A percentile compares a stretch with the other conserved stretches of the same genome.
Evolutionary conservation across 768 basidiomycete species (phyloP).

Genomic region (Suillus placidus): DNA sequence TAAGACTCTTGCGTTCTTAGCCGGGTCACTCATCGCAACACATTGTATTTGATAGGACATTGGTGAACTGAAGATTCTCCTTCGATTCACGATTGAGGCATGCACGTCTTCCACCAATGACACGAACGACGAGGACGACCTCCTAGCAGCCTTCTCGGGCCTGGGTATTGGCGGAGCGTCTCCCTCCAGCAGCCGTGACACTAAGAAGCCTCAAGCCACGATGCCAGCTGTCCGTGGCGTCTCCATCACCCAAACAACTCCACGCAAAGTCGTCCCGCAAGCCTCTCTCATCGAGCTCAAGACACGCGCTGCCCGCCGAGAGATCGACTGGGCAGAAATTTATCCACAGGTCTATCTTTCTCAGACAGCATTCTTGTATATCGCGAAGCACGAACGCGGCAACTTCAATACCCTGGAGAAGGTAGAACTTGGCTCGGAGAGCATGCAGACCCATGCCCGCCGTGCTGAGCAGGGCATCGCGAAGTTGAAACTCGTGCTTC

Average conservation of each 20-base stretch:
- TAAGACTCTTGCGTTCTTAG: conserved; percentile 34
- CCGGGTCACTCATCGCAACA: background rate
- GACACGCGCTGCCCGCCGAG: conserved; percentile 31
- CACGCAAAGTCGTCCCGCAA: conserved; percentile 38
- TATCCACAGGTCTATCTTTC: conserved; percentile 74
- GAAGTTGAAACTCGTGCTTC: conserved; percentile 32
- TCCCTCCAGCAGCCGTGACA: background rate
- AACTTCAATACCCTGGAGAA: conserved; percentile 54
- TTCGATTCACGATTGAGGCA: conserved; percentile 61
- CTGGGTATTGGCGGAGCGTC: conserved; percentile 19
- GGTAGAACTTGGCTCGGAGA: conserved; percentile 36
- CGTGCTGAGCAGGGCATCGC: conserved; percentile 23
- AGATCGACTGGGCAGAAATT: conserved; percentile 58
- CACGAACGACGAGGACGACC: conserved; percentile 19
- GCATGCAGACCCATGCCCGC: conserved; percentile 27
- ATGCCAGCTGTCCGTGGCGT: conserved; percentile 13
- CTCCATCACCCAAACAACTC: conserved; percentile 26
- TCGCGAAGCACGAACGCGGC: conserved; percentile 61
- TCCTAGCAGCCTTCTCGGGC: conserved; percentile 30
- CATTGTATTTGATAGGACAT: conserved; percentile 46
- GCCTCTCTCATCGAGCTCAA: conserved; percentile 38
- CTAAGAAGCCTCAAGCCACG: conserved; percentile 1
- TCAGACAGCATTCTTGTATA: conserved; percentile 61
- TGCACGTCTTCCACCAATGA: conserved; percentile 20
- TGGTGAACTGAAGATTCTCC: conserved; percentile 57